These are phyloP conservation scores for Cotoneaster glaucophyllus DNA, from an alignment of 306 rosid genomes.

Conservation along the genomic window DNA sequence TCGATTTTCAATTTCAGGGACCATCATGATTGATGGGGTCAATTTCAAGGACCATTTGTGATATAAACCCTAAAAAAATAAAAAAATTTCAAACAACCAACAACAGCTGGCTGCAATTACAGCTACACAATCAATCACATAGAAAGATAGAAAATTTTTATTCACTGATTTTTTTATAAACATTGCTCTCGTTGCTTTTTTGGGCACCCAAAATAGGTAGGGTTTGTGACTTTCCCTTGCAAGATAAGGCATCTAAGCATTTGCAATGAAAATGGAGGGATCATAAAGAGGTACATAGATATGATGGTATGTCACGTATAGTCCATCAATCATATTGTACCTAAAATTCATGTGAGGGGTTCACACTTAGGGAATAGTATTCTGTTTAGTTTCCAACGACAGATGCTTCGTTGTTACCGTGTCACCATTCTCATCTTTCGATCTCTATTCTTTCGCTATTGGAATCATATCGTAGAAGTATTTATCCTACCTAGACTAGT, in stretches of 20 bases:
- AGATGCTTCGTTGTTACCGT: not conserved
- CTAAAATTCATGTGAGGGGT: not conserved
- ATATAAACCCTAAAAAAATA: too few species aligned
- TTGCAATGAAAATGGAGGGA: not conserved
- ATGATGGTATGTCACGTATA: not conserved
- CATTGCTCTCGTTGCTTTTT: not conserved
- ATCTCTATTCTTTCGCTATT: not conserved
- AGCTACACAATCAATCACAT: not conserved
- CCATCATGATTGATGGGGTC: too few species aligned
- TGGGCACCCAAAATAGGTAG: not conserved
- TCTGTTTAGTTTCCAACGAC: too few species aligned
- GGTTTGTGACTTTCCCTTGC: not conserved
- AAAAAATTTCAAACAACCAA: not conserved
- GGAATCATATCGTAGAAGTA: not conserved
- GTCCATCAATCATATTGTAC: not conserved
- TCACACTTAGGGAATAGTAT: too few species aligned
- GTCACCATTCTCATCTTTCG: not conserved
- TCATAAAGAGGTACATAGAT: not conserved
- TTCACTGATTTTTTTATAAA: not conserved
- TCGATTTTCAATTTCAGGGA: too few species aligned
- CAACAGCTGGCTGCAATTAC: not conserved
- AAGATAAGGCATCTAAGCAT: not conserved
- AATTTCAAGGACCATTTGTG: too few species aligned
- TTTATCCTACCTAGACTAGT: not conserved
- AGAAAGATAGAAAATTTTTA: not conserved